Evolutionary conservation across 192 early-diverging fungal genomes (phyloP).

Genomic region (Obelidium mucronatum): DNA sequence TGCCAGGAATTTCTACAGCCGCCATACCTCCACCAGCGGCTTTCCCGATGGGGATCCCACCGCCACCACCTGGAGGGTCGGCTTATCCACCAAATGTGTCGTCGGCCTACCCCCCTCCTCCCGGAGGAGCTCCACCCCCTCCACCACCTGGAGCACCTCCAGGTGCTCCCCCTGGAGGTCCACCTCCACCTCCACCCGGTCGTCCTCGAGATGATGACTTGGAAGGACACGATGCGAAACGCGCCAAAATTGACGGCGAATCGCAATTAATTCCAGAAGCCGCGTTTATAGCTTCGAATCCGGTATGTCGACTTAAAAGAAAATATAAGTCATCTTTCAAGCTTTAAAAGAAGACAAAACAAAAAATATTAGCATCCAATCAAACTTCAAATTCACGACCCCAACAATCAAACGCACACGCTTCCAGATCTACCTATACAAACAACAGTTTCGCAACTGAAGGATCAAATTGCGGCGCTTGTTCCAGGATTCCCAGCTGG

Average conservation of each 20-base stretch:
- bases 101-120: not conserved
- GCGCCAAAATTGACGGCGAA: conserved; percentile 19
- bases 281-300: conserved; percentile 31
- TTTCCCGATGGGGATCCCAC: not conserved
- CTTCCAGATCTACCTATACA: conserved; percentile 22
- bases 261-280: conserved; percentile 31
- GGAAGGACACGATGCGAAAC: conserved; percentile 18
- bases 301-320: conserved; percentile 26
- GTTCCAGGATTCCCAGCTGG: conserved; percentile 56
- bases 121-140: not conserved
- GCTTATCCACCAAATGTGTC: not conserved
- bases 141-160: not conserved
- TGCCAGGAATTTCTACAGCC: too few relatives aligned
- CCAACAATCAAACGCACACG: not conserved
- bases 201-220: conserved; percentile 33
- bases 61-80: conserved; percentile 20
- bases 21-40: not conserved
- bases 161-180: not conserved
- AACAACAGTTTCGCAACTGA: conserved; percentile 62
- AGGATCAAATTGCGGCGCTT: conserved; percentile 61
- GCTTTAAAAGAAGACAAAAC: not conserved
- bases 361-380: conserved; percentile 13
- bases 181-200: conserved; percentile 23
- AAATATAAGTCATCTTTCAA: conserved; percentile 17
- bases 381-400: conserved; percentile 9